Conservation (phyloP, 2,329 filamentous ascomycete species). For the Botrytis cinerea region DNA sequence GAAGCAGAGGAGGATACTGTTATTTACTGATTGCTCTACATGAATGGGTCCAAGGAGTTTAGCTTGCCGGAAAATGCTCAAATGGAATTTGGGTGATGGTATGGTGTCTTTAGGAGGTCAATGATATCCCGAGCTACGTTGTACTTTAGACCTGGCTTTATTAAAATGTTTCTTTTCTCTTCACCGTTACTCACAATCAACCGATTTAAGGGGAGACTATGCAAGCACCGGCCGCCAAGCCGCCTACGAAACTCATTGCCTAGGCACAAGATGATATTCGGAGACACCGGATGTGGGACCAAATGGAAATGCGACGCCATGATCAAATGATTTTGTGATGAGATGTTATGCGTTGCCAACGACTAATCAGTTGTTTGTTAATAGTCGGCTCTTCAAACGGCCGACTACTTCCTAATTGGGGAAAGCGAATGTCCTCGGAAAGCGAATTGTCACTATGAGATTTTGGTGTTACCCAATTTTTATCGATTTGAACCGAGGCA, state of each 20-base stretch:
- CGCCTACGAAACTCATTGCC: neutral
- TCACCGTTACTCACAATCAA: conserved; percentile 35
- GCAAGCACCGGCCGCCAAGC: conserved; percentile 38
- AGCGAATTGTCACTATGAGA: no score
- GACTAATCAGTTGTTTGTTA: neutral
- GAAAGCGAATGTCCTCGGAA: no score
- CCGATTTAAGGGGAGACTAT: neutral
- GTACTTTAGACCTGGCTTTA: conserved; percentile 21
- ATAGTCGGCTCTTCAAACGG: no score
- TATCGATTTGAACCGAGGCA: neutral
- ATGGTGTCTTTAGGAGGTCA: conserved; percentile 5
- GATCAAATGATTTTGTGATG: neutral
- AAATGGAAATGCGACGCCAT: neutral
- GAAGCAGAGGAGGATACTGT: conserved; percentile 88
- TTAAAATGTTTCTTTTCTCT: conserved; percentile 17
- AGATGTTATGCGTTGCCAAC: neutral
- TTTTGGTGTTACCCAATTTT: neutral
- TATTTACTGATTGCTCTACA: conserved; percentile 65
- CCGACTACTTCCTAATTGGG: no score
- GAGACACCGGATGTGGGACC: neutral
- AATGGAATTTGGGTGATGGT: conserved; percentile 7
- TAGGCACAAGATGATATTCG: neutral
- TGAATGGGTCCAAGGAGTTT: conserved; percentile 2
- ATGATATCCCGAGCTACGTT: conserved; percentile 24
- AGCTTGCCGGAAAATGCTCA: neutral